A percentile compares a stretch with the other conserved stretches of the same genome.
Evolutionary conservation across 176 grass and related monocot genomes (phyloP).

Genomic region (Paspalum vaginatum): DNA sequence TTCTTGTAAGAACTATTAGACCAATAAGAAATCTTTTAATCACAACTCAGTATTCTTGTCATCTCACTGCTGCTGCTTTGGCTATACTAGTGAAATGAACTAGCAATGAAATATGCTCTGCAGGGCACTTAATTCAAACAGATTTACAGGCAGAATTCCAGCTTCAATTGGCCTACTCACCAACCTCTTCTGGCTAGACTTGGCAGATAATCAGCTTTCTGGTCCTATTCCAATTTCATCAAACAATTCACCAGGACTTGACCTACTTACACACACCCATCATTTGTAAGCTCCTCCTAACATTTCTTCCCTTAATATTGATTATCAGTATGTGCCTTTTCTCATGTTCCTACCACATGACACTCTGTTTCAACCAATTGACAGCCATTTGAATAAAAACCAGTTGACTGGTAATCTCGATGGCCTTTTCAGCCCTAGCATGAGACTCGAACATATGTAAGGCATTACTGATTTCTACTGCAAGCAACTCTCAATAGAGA

Average conservation of each 20-base stretch:
- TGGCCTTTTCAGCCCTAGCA: conserved; percentile 52
- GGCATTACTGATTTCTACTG: conserved; percentile 15
- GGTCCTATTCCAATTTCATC: conserved; percentile 54
- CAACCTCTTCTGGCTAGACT: conserved; percentile 49
- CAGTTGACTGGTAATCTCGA: conserved; percentile 35
- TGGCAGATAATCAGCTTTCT: conserved; percentile 51
- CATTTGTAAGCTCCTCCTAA: conserved; percentile 48
- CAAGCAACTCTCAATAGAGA: background rate
- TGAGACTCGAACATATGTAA: conserved; percentile 58
- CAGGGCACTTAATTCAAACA: conserved; percentile 58
- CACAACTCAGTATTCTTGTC: conserved; percentile 4
- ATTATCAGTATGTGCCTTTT: conserved; percentile 7
- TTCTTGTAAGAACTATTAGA: conserved; percentile 55
- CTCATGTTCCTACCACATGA: background rate
- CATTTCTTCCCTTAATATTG: background rate
- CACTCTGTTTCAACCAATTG: background rate
- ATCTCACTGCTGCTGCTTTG: conserved; percentile 14
- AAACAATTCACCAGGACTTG: conserved; percentile 42
- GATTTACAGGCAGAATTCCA: conserved; percentile 51
- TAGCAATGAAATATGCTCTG: conserved; percentile 20
- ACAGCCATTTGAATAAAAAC: conserved; percentile 63
- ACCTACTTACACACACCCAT: conserved; percentile 38
- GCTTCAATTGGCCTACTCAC: conserved; percentile 52
- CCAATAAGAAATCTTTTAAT: background rate
- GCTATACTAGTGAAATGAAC: conserved; percentile 11